Evolutionary conservation across 805 yeast species (phyloP).

Genomic region (Suhomyces xylopsoci): DNA sequence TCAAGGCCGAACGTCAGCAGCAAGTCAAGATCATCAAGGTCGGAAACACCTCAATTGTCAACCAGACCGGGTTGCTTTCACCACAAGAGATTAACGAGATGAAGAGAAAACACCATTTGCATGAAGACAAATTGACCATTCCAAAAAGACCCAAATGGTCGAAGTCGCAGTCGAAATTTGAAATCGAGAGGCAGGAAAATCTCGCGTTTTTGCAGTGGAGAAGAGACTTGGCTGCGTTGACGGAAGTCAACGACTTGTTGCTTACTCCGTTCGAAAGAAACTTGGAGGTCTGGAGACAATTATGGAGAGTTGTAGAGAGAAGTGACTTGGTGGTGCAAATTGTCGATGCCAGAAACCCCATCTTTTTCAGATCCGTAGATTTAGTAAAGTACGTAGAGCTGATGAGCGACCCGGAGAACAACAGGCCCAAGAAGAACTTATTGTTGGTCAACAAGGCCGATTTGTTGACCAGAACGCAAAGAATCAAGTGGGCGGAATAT

Average conservation of each 20-base stretch:
- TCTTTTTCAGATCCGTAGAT: slow-evolving; percentile 84
- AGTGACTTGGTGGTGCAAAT: slow-evolving; percentile 93
- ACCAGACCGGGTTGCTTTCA: slow-evolving; percentile 50
- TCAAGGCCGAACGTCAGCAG: slow-evolving; percentile 83
- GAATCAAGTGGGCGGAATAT: slow-evolving; percentile 84
- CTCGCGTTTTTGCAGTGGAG: slow-evolving; percentile 94
- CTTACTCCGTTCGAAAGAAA: slow-evolving; percentile 97
- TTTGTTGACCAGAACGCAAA: slow-evolving; percentile 70
- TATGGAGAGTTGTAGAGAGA: slow-evolving; percentile 97
- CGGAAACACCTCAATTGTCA: slow-evolving; percentile 46
- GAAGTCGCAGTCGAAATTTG: slow-evolving; percentile 62
- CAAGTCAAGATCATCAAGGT: slow-evolving; percentile 82
- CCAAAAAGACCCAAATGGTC: slow-evolving; percentile 94
- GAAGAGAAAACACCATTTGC: slow-evolving; percentile 60
- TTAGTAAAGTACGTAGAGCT: slow-evolving; percentile 80
- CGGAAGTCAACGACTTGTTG: slow-evolving; percentile 78
- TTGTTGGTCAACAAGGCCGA: slow-evolving; percentile 93
- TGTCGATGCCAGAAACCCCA: slow-evolving; percentile 95
- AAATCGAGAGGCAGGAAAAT: slow-evolving; percentile 83
- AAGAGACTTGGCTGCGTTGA: slow-evolving; percentile 78
- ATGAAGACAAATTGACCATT: slow-evolving; percentile 70
- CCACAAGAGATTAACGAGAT: slow-evolving; percentile 63
- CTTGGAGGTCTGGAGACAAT: slow-evolving; percentile 95
- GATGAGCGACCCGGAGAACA: slow-evolving; percentile 49
- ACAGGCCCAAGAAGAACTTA: slow-evolving; percentile 63